Base-by-base conservation (phyloP, 2,329 filamentous ascomycete genomes). In the Fusarium protoensiforme region DNA sequence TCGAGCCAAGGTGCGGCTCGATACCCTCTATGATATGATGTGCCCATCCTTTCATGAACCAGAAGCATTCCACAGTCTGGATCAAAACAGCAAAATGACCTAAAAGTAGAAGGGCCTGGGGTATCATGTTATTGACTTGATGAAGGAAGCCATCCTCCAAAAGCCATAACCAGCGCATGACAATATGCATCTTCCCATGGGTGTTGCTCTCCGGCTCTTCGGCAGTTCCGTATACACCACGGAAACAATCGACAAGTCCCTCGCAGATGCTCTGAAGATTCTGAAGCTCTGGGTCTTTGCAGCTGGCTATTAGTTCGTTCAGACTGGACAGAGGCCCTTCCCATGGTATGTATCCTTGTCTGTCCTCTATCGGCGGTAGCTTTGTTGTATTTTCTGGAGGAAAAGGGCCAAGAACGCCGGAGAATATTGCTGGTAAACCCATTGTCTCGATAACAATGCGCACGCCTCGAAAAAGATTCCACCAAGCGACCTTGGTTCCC, bases 151-250 rank as follows among this genome's bases (percentile, higher is more conserved):
- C 59, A 27, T 67, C 64, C 7, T 67, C 57, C 4, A 67, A 8
- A 33, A 62, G 61, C 58, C 59, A 67, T 27, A 67, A 36, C 64
- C 64, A 67, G 3, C 64, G 64, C 64, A 67, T 67, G 10, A 67
- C 59, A 24, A 62, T 24, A 14, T 56, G 64, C 48, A 58, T 67
- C 59, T 63, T 67, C 3, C 64, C 64, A 24, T 62, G 36, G 7
- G 46, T 63, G 0, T 29, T 6, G 5, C n/a, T 22, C 54, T 46
- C n/a, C 5, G 64, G 64, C 29, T 57, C 10, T 13, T 67, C 59
- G 5, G 48, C 58, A 10, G 53, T 56, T n/a, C 53, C 53, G 9
- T 36, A 56, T n/a, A 56, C 53, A 5, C 16, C 31, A 38, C 31
- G 20, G 8, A 56, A 56, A 35, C 29, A 35, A n/a, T 36, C 20